A percentile compares a stretch with the other conserved stretches of the same genome.
Conservation (phyloP, 148 eudicot genomes). For the Gaultheria prostrata region DNA sequence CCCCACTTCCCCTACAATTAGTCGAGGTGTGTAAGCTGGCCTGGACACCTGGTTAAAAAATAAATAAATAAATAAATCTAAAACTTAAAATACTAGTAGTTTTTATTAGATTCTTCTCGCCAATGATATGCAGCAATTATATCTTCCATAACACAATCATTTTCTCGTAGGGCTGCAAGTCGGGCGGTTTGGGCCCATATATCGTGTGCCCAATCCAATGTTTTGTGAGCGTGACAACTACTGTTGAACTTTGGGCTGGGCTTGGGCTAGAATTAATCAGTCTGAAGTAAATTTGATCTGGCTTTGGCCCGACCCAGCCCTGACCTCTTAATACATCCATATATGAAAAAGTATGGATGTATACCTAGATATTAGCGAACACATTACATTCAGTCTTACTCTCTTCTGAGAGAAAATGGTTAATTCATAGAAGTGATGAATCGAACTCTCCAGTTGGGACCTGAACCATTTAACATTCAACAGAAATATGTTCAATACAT, state of each 20-base stretch:
- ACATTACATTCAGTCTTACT: too few species aligned
- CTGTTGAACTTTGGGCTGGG: background rate
- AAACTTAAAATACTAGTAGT: too few species aligned
- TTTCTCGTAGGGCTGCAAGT: background rate
- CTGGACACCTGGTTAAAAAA: too few species aligned
- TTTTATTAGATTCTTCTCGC: background rate
- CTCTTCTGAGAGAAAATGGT: background rate
- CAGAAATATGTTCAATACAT: background rate
- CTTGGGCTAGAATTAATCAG: background rate
- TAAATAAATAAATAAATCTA: too few species aligned
- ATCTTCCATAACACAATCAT: background rate
- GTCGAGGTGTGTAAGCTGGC: too few species aligned
- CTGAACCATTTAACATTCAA: background rate
- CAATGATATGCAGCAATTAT: background rate
- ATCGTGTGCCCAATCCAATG: background rate
- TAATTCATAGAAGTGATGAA: background rate
- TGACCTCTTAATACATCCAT: background rate
- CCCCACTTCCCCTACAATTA: too few species aligned
- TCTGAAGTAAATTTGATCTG: background rate
- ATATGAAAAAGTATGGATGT: background rate
- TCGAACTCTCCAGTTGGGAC: background rate
- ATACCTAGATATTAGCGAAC: background rate
- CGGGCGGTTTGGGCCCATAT: background rate
- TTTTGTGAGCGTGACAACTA: background rate
- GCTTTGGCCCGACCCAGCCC: background rate